Conservation (phyloP, 441 rosid genomes). For the Sinapis alba region DNA sequence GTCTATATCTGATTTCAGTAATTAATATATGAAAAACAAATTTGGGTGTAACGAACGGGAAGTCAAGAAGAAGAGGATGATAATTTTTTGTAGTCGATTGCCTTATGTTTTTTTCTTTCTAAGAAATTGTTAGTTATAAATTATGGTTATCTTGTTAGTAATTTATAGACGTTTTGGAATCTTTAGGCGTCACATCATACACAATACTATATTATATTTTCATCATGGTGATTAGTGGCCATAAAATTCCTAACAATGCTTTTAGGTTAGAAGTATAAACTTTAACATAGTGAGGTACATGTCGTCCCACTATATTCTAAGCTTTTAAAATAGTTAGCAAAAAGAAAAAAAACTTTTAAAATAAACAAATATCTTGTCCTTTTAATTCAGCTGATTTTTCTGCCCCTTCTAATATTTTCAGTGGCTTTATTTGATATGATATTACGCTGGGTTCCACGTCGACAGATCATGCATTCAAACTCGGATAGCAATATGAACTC, state of each 20-base stretch:
- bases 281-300: slow-evolving; percentile 22
- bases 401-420: neutral
- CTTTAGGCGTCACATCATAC: neutral
- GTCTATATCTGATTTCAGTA: neutral
- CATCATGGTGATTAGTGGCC: neutral
- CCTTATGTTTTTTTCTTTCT: neutral
- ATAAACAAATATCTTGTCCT: slow-evolving; percentile 2
- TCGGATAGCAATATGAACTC: slow-evolving; percentile 25
- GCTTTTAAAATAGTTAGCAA: too few relatives aligned
- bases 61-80: neutral
- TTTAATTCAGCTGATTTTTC: slow-evolving; percentile 19
- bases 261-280: neutral
- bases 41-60: neutral
- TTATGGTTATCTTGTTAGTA: neutral
- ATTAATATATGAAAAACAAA: neutral
- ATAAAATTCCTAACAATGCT: neutral
- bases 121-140: neutral
- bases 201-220: neutral
- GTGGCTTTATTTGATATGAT: neutral
- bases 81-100: neutral
- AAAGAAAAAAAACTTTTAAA: too few relatives aligned
- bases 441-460: slow-evolving; percentile 15
- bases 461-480: slow-evolving; percentile 30
- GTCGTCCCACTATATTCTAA: slow-evolving; percentile 42
- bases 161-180: neutral